Evolutionary conservation across 805 yeast genomes (phyloP), one percentile per base, ranked within the genome.

Genomic region (Metschnikowia kunwiensis): DNA sequence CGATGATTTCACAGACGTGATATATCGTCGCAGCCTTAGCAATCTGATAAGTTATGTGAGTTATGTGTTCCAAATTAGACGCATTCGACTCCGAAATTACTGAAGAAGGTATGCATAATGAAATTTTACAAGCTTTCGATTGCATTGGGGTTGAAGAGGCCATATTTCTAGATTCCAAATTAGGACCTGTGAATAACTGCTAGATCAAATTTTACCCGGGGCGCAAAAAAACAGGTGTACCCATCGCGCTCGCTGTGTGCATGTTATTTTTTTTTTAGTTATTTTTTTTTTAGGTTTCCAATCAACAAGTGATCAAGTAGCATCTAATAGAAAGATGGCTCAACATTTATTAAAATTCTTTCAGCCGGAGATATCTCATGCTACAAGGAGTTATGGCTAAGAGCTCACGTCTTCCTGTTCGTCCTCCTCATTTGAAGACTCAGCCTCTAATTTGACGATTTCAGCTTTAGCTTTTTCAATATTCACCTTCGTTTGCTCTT

Each of bases 401-500:
- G 32, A 28, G 12, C 27, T 27, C 14, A 27, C 26, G 19, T 16
- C 60, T 35, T 55, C 74, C 44, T 72, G 80, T 44, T 65, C 70
- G 44, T 57, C 63, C 26, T 68, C 70, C 45, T 62, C 47, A 6
- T 34, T 43, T 3, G 47, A 52, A 17, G 36, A 49, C 33, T 65
- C 69, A 35, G 73, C 74, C 55, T 81, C 82, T 43, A 86, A 63
- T 56, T 80, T 73, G 44, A 81, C 82, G 47, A 86, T 75, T 61
- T 82, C 82, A 38, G 80, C 82, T 67, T 86, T 80, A 33, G 93
- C 95, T 47, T 74, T 74, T 53, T 75, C 85, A 47, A 84, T 71
- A 60, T 84, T 82, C 61, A 77, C 75, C 58, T 79, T 75, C 42
- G 97, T 86, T 55, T 80, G 85, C 39, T 79, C 85, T 42, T 81